These are phyloP conservation scores for Musa acuminata DNA, from an alignment of 176 grass and related monocot species.

Conservation along the genomic window DNA sequence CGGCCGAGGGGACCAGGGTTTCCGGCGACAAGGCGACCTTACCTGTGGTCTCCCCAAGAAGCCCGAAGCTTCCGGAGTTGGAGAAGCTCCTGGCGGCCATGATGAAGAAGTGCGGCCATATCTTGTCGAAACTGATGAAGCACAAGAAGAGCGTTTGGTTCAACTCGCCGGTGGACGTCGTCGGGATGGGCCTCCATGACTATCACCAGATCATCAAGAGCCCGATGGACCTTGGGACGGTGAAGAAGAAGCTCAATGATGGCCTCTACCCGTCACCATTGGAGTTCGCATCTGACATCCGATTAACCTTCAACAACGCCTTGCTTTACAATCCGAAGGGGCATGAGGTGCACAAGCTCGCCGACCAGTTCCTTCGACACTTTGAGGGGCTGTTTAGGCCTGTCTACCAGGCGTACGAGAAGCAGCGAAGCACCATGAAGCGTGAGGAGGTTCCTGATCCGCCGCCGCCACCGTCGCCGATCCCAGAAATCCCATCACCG, in stretches of 20 bases:
- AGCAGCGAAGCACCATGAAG: slow-evolving; percentile 28
- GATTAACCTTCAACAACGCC: slow-evolving; percentile 78
- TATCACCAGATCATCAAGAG: slow-evolving; percentile 64
- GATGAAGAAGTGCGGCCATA: slow-evolving; percentile 68
- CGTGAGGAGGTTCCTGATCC: background rate
- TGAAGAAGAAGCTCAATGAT: slow-evolving; percentile 37
- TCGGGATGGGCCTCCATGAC: slow-evolving; percentile 61
- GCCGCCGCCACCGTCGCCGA: background rate
- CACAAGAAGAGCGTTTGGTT: slow-evolving; percentile 83
- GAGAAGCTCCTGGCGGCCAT: slow-evolving; percentile 34
- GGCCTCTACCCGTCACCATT: slow-evolving; percentile 40
- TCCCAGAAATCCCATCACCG: background rate
- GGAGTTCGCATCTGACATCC: slow-evolving; percentile 58
- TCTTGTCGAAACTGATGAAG: slow-evolving; percentile 66
- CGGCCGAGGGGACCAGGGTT: background rate
- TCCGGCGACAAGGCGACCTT: background rate
- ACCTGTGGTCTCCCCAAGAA: background rate
- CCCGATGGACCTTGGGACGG: slow-evolving; percentile 89
- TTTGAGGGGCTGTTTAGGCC: slow-evolving; percentile 50
- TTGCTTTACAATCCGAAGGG: slow-evolving; percentile 67
- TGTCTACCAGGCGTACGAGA: slow-evolving; percentile 32
- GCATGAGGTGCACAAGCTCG: slow-evolving; percentile 67
- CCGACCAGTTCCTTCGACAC: slow-evolving; percentile 41
- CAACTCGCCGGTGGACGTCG: slow-evolving; percentile 70
- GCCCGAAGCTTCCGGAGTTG: background rate